Evolutionary conservation across 345 rosid genomes (phyloP).

Genomic region (Passiflora organensis): DNA sequence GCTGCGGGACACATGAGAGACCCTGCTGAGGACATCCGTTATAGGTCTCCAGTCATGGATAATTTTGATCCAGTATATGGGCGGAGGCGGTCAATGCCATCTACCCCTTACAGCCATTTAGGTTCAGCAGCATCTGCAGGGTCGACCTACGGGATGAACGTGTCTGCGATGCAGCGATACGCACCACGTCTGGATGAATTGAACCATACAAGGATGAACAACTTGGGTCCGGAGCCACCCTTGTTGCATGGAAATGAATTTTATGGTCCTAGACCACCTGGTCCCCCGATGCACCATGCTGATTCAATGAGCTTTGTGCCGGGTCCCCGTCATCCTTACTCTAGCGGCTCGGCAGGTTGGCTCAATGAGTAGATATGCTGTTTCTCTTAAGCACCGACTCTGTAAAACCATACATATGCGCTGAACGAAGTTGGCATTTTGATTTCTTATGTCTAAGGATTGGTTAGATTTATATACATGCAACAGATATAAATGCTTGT

Average conservation of each 20-base stretch:
- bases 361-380: constrained; percentile 43
- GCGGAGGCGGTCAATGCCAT: constrained; percentile 26
- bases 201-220: constrained; percentile 39
- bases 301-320: constrained; percentile 40
- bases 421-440: no score
- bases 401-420: no score
- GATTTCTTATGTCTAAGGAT: no score
- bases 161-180: constrained; percentile 53
- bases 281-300: constrained; percentile 15
- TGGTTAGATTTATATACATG: no score
- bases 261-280: constrained; percentile 23
- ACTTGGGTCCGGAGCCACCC: constrained; percentile 33
- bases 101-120: constrained; percentile 24
- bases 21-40: constrained; percentile 12
- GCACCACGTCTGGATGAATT: constrained; percentile 55
- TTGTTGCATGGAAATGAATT: constrained; percentile 12
- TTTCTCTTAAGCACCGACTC: no score
- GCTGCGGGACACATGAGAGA: constrained; percentile 17
- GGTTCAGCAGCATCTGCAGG: constrained; percentile 21
- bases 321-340: constrained; percentile 36
- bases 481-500: no score
- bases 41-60: constrained; percentile 31
- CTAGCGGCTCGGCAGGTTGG: constrained; percentile 53
- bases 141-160: constrained; percentile 28
- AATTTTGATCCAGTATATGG: constrained; percentile 18